These are phyloP conservation scores for Gossypium longicalyx DNA, from an alignment of 345 rosid genomes.

Conservation along the genomic window DNA sequence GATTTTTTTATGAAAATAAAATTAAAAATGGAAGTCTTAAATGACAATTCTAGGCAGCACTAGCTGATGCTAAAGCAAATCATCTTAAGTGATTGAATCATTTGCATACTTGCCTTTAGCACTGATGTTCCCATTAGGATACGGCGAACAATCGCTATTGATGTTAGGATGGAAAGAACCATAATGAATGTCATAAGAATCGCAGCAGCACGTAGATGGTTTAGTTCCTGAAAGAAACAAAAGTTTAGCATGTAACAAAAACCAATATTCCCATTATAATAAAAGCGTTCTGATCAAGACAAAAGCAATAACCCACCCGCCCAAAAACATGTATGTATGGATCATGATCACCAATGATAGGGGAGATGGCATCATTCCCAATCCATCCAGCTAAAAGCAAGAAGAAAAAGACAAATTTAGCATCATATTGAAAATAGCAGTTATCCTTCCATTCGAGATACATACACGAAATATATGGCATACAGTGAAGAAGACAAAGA, in stretches of 20 bases:
- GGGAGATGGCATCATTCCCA: slow-evolving; percentile 83
- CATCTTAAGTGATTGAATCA: neutral
- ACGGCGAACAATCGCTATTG: slow-evolving; percentile 86
- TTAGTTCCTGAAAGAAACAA: slow-evolving; percentile 63
- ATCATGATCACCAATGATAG: slow-evolving; percentile 83
- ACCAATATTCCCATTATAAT: neutral
- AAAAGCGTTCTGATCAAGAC: neutral
- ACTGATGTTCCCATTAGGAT: slow-evolving; percentile 96
- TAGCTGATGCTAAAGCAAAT: neutral
- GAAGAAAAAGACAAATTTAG: slow-evolving; percentile 19
- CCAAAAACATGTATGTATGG: slow-evolving; percentile 72
- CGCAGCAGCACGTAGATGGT: slow-evolving; percentile 66
- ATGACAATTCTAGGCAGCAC: neutral
- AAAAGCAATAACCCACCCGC: slow-evolving; percentile 52
- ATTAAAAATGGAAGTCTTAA: neutral
- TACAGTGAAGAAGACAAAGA: neutral
- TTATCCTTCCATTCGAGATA: neutral
- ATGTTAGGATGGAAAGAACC: slow-evolving; percentile 74
- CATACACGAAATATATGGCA: neutral
- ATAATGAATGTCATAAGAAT: slow-evolving; percentile 75
- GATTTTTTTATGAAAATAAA: neutral
- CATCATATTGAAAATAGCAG: neutral
- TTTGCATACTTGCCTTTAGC: slow-evolving; percentile 63
- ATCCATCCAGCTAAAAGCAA: slow-evolving; percentile 85
- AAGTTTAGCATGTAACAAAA: slow-evolving; percentile 6